Base-by-base conservation (phyloP, 768 basidiomycete species). In the Termitomyces sp. region DNA sequence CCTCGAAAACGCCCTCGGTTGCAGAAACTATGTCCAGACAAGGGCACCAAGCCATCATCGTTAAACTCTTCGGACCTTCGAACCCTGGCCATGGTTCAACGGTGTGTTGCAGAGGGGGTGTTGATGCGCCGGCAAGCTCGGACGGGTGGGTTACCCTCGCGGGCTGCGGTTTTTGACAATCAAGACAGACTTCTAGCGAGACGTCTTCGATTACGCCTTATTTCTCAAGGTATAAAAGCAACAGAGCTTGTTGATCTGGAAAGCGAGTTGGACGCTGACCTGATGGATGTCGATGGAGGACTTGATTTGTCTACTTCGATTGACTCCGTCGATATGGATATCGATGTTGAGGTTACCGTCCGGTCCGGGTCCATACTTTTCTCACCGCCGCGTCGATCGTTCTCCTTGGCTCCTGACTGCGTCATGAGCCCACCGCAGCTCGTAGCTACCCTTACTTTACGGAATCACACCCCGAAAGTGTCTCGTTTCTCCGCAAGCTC, bases 1-100 rank as follows among this genome's bases (percentile, higher is more conserved):
- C 61, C 61, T n/a, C 52, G 64, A 22, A 64, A 64, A 48, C 61
- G 64, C 3, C 62, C 64, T 12, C 58, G 64, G 2, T 47, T 64
- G 35, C 56, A 60, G 26, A 60, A 61, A 32, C 37, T 34, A 30
- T 28, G 22, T 44, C 19, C 40, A 10, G 42, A 44, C 17, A 62
- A 60, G 19, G 8, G 49, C 5, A 54, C 32, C 8, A 55, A 54
- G 37, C 45, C 44, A 17, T 55, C 54, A 28, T 46, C 43, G 3
- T 38, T 46, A 3, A 51, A 44, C 37, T 47, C 60, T 19, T 58
- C 64, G 21, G 64, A 64, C 35, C 53, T 62, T 6, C 54, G 53
- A 17, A 58, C 60, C 28, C 41, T 58, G 44, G 64, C 60, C 34
- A 54, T 62, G 26, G 58, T 64, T 28, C 64, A 64, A 47, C 55